Evolutionary conservation across 2,329 filamentous ascomycete genomes (phyloP).

Genomic region (Penicillium sp.): DNA sequence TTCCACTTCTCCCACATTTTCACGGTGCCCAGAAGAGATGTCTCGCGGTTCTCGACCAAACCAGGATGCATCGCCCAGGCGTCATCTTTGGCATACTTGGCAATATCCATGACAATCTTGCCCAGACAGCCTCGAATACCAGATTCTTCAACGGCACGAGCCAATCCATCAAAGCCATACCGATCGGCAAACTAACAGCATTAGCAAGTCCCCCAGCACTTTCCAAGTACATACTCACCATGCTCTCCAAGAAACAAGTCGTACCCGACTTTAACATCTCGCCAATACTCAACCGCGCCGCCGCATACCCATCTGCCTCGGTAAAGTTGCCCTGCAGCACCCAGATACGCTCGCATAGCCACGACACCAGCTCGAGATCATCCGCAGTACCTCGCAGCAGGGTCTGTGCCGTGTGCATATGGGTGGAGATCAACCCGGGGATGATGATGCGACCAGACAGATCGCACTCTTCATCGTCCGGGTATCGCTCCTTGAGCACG

Average conservation of each 20-base stretch:
- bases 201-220: not conserved
- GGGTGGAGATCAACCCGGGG: constrained; percentile 54
- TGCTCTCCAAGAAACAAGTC: constrained; percentile 56
- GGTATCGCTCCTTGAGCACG: constrained; percentile 33
- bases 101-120: constrained; percentile 49
- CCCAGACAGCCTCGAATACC: constrained; percentile 49
- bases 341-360: constrained; percentile 57
- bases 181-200: constrained; percentile 46
- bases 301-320: constrained; percentile 51
- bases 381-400: constrained; percentile 53
- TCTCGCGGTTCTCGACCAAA: constrained; percentile 44
- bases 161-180: constrained; percentile 50
- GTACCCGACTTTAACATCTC: constrained; percentile 55
- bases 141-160: constrained; percentile 46
- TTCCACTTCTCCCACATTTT: constrained; percentile 39
- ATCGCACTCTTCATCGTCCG: constrained; percentile 33
- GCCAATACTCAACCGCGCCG: constrained; percentile 51
- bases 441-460: constrained; percentile 49
- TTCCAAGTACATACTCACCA: constrained; percentile 38
- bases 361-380: constrained; percentile 52
- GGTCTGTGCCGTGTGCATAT: constrained; percentile 52
- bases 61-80: constrained; percentile 49
- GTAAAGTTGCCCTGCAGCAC: constrained; percentile 50
- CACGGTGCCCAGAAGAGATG: constrained; percentile 44
- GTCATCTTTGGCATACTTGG: constrained; percentile 45